Percentiles rank a stretch among this genome's conserved stretches.
These are phyloP conservation scores for Alternaria sp. DNA, from an alignment of 2,329 filamentous ascomycete genomes.

Conservation along the genomic window DNA sequence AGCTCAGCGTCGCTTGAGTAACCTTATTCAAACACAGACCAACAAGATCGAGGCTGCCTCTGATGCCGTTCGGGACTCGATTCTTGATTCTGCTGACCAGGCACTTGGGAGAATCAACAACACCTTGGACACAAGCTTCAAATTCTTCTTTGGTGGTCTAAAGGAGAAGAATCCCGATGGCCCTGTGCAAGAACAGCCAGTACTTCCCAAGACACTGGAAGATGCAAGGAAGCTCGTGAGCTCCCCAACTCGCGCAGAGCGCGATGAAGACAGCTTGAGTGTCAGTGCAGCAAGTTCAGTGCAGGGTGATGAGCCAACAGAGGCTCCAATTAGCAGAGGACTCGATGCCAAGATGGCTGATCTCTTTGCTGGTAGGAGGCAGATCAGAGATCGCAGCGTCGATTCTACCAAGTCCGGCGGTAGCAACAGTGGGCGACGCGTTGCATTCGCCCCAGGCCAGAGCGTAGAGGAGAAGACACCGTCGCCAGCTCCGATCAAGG, in stretches of 20 bases:
- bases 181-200: conserved; percentile 45
- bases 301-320: conserved; percentile 50
- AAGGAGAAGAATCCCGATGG: conserved; percentile 66
- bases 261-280: conserved; percentile 59
- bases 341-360: conserved; percentile 68
- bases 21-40: conserved; percentile 83
- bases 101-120: conserved; percentile 89
- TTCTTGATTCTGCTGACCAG: conserved; percentile 85
- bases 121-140: conserved; percentile 90
- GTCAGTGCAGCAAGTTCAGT: conserved; percentile 61
- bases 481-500: conserved; percentile 27
- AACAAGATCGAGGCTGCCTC: conserved; percentile 82
- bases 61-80: conserved; percentile 72
- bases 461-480: conserved; percentile 32
- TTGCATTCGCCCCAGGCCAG: conserved; percentile 52
- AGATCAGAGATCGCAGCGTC: conserved; percentile 72
- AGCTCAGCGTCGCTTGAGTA: conserved; percentile 80
- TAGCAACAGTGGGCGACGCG: conserved; percentile 66
- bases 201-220: conserved; percentile 86
- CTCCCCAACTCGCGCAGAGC: conserved; percentile 62
- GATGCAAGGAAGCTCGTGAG: conserved; percentile 89
- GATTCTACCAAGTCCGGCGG: conserved; percentile 73
- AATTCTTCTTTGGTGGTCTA: conserved; percentile 87
- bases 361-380: conserved; percentile 71
- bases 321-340: conserved; percentile 36